Conservation (phyloP, 164 flowering plant genomes). For the Echeveria elegans region DNA sequence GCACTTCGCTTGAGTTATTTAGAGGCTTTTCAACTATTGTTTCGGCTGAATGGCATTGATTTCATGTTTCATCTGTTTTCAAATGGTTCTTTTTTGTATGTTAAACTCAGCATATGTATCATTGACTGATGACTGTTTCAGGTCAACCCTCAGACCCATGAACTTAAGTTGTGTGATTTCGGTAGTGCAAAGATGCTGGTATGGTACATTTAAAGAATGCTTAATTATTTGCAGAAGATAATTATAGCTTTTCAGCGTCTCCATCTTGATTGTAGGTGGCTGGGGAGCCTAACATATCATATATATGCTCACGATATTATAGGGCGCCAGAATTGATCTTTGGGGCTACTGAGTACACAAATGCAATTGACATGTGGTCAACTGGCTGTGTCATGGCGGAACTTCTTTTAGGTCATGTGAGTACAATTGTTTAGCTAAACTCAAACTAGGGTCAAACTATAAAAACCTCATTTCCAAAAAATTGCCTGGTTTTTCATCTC, state of each 20-base stretch:
- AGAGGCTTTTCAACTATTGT: background rate
- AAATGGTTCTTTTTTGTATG: too few species aligned
- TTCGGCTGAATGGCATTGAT: background rate
- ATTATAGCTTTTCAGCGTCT: background rate
- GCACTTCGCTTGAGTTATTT: background rate
- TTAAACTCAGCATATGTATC: background rate
- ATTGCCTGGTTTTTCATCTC: background rate
- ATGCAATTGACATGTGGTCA: constrained; percentile 98
- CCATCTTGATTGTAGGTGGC: constrained; percentile 42
- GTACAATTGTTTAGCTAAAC: constrained; percentile 2
- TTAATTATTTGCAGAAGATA: background rate
- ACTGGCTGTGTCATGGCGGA: constrained; percentile 96
- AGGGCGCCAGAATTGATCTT: constrained; percentile 97
- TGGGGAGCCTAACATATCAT: constrained; percentile 98
- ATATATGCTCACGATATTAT: constrained; percentile 93
- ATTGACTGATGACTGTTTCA: constrained; percentile 13
- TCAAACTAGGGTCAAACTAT: background rate
- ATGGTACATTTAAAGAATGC: constrained; percentile 17
- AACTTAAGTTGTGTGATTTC: constrained; percentile 93
- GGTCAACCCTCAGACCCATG: constrained; percentile 95
- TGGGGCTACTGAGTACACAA: constrained; percentile 94
- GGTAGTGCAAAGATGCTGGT: constrained; percentile 99
- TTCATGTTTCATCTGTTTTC: background rate
- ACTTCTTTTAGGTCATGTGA: constrained; percentile 85
- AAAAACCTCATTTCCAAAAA: background rate